Percentiles rank a stretch among this genome's conserved stretches.
Conservation (phyloP, 2,329 filamentous ascomycete genomes). For the Mycosphaerella arachidis region DNA sequence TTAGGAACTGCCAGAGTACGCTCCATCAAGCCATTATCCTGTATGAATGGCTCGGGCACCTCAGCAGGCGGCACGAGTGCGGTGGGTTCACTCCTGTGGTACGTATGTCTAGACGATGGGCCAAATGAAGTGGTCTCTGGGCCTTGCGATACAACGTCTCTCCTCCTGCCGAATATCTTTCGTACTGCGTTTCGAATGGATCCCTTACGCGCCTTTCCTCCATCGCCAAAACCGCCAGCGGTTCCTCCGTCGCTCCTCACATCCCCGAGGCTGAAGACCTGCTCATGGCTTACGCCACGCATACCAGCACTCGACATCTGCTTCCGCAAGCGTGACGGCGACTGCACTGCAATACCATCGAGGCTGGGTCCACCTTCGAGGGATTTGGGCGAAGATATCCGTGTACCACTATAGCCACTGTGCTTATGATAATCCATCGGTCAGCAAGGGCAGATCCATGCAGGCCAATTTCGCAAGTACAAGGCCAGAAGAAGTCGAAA, state of each 20-base stretch:
- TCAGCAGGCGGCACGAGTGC: constrained; percentile 18
- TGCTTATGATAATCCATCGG: constrained; percentile 26
- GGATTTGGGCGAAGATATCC: constrained; percentile 6
- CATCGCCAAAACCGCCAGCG: constrained; percentile 11
- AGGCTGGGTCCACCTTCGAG: constrained; percentile 16
- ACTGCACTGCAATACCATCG: constrained; percentile 13
- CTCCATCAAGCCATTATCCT: constrained; percentile 6
- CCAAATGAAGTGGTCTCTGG: constrained; percentile 5
- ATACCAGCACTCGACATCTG: constrained; percentile 21
- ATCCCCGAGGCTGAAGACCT: constrained; percentile 10
- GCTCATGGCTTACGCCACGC: constrained; percentile 20
- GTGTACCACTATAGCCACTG: constrained; percentile 13
- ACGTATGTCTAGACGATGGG: constrained; percentile 26
- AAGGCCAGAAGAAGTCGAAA: not conserved
- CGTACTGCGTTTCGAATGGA: constrained; percentile 35
- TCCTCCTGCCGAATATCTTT: constrained; percentile 34
- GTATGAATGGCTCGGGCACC: constrained; percentile 12
- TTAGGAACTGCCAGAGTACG: constrained; percentile 8
- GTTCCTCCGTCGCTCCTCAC: constrained; percentile 10
- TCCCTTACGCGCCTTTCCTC: constrained; percentile 27
- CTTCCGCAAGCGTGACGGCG: constrained; percentile 20
- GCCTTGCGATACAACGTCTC: constrained; percentile 18
- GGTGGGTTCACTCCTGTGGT: constrained; percentile 30
- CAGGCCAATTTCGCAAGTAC: constrained; percentile 12
- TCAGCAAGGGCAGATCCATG: constrained; percentile 22